phyloP scores from a whole-genome alignment of 345 rosid genomes.

The Anastatica hierochuntica region DNA sequence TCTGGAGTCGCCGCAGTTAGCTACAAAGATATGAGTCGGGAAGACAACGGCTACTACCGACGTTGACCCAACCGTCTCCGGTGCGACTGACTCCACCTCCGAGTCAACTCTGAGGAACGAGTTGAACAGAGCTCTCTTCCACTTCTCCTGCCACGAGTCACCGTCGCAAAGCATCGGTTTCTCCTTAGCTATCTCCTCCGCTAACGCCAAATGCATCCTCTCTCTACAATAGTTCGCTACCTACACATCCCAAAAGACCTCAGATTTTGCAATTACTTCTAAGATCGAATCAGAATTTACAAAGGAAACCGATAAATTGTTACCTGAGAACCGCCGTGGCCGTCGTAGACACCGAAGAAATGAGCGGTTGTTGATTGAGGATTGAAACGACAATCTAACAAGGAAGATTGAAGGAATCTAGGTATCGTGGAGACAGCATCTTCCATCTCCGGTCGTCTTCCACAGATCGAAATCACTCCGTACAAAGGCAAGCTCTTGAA shows the following conservation, averaged over 20 bases:
- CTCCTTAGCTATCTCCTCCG: conserved; percentile 44
- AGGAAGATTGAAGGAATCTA: conserved; percentile 33
- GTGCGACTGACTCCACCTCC: conserved; percentile 41
- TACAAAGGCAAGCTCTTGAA: conserved; percentile 36
- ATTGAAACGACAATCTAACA: conserved; percentile 17
- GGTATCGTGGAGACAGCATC: conserved; percentile 57
- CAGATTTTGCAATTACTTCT: not conserved
- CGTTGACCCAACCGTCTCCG: conserved; percentile 79
- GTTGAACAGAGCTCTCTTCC: conserved; percentile 49
- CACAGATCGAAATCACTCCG: conserved; percentile 59
- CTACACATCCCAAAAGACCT: conserved; percentile 23
- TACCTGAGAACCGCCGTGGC: conserved; percentile 81
- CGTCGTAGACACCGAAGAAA: conserved; percentile 78
- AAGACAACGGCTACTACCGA: conserved; percentile 62
- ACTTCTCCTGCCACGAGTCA: conserved; percentile 50
- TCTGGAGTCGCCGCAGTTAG: conserved; percentile 84
- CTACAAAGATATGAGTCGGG: conserved; percentile 50
- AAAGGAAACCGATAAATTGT: not conserved
- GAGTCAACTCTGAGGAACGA: conserved; percentile 57
- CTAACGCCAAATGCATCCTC: conserved; percentile 55
- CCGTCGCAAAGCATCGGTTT: conserved; percentile 29
- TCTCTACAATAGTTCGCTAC: conserved; percentile 58
- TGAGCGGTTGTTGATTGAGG: conserved; percentile 30
- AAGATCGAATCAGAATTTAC: not conserved
- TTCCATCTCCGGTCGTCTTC: conserved; percentile 79